Conservation (phyloP, 306 rosid species). For the Trifolium dubium region DNA sequence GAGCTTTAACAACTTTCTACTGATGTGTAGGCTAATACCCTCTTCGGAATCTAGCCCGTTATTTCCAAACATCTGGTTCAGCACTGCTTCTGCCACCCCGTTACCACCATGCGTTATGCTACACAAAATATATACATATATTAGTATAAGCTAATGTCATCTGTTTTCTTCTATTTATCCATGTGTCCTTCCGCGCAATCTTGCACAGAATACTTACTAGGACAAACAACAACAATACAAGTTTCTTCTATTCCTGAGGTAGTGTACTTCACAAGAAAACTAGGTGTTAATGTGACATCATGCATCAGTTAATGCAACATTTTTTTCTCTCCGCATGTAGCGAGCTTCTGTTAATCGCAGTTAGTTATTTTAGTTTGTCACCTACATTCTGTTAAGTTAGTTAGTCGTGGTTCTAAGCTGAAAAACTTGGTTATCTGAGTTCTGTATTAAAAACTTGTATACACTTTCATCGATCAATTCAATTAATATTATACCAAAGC, state of each 20-base stretch:
- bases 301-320: conserved; percentile 8
- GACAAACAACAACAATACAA: neutral
- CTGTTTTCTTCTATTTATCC: neutral
- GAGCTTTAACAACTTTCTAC: conserved; percentile 81
- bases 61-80: conserved; percentile 83
- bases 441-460: neutral
- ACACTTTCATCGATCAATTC: no score
- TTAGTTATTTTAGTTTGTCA: neutral
- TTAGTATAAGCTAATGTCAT: conserved; percentile 2
- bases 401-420: neutral
- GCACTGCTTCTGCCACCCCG: conserved; percentile 76
- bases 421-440: neutral
- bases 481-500: neutral
- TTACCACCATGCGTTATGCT: conserved; percentile 76
- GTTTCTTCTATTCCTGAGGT: conserved; percentile 3
- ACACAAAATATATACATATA: conserved; percentile 16
- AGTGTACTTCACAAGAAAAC: neutral
- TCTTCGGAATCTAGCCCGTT: conserved; percentile 69
- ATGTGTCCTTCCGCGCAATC: neutral
- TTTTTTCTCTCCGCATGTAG: neutral
- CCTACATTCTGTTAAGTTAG: neutral
- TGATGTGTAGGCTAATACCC: conserved; percentile 75
- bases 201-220: neutral
- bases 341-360: neutral
- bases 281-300: neutral